Percentiles rank a stretch among this genome's conserved stretches.
Evolutionary conservation across 31 red algal species (phyloP).

Genomic region (Bonnemaisonia californica): DNA sequence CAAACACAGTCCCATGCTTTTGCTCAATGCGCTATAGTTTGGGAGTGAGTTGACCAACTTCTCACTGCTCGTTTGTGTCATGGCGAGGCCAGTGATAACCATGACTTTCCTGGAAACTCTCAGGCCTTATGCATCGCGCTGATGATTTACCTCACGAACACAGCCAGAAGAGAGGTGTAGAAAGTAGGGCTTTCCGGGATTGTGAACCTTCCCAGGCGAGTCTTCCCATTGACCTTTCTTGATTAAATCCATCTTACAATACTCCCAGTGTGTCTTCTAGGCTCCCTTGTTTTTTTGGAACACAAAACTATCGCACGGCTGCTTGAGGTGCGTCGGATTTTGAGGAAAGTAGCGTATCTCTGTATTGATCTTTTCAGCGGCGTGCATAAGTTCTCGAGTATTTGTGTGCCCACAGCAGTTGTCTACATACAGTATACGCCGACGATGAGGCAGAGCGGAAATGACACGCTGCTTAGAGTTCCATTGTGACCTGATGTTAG

Average conservation of each 20-base stretch:
- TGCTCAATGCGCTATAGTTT: conserved; percentile 6
- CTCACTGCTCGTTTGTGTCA: conserved; percentile 21
- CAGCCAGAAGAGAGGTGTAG: background rate
- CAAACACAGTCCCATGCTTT: background rate
- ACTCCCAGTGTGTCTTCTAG: conserved; percentile 20
- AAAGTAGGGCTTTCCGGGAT: conserved; percentile 27
- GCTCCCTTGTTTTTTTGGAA: conserved; percentile 16
- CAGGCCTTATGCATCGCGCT: conserved; percentile 5
- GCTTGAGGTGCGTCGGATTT: conserved; percentile 4
- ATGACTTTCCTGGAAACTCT: background rate
- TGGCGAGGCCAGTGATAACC: conserved; percentile 9
- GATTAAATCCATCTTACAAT: conserved; percentile 10
- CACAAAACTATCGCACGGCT: conserved; percentile 27
- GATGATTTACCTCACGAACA: background rate
- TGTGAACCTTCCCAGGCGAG: background rate
- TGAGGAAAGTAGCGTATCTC: conserved; percentile 3
- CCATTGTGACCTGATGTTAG: background rate
- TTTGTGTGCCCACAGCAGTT: conserved; percentile 10
- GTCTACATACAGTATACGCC: conserved; percentile 8
- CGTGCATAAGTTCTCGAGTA: background rate
- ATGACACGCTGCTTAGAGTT: background rate
- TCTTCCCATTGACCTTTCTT: conserved; percentile 18
- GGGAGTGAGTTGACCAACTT: background rate
- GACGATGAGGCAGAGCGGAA: background rate
- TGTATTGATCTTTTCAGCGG: background rate